Evolutionary conservation across 352 stramenopile species (phyloP).

Genomic region (Pythium coloratum): DNA sequence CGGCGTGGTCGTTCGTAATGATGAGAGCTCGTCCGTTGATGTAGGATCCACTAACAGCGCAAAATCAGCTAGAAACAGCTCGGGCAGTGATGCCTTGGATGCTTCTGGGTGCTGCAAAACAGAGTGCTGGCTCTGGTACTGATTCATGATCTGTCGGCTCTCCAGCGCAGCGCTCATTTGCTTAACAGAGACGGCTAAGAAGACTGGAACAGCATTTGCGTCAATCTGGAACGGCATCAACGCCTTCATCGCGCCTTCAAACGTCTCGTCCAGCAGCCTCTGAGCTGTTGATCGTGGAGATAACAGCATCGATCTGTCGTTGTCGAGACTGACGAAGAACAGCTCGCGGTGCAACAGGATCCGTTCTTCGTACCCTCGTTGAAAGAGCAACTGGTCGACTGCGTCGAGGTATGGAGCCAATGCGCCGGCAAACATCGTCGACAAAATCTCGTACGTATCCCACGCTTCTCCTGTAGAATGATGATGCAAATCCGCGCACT

Average conservation of each 20-base stretch:
- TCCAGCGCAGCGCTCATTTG: constrained; percentile 50
- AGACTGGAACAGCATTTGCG: constrained; percentile 37
- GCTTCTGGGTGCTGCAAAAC: constrained; percentile 9
- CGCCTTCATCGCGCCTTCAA: constrained; percentile 37
- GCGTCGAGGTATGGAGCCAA: constrained; percentile 54
- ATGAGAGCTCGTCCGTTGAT: background rate
- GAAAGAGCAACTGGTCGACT: constrained; percentile 53
- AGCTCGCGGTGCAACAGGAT: constrained; percentile 48
- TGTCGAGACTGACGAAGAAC: constrained; percentile 38
- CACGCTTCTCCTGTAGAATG: constrained; percentile 13
- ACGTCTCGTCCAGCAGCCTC: constrained; percentile 27
- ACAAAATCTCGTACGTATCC: constrained; percentile 46
- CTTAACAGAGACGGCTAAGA: constrained; percentile 36
- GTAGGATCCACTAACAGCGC: background rate
- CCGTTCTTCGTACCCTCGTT: constrained; percentile 38
- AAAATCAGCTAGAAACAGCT: constrained; percentile 11
- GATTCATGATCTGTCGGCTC: constrained; percentile 68
- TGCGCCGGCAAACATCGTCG: constrained; percentile 43
- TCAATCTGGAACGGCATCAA: constrained; percentile 53
- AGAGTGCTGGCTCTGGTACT: constrained; percentile 45
- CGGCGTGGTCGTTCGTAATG: background rate
- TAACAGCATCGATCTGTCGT: constrained; percentile 8
- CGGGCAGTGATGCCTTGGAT: background rate
- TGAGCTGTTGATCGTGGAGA: constrained; percentile 25
- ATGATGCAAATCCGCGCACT: background rate